Evolutionary conservation across 805 yeast species (phyloP), one percentile per base, ranked within the genome.

Genomic region (Barnettozyma botsteinii): DNA sequence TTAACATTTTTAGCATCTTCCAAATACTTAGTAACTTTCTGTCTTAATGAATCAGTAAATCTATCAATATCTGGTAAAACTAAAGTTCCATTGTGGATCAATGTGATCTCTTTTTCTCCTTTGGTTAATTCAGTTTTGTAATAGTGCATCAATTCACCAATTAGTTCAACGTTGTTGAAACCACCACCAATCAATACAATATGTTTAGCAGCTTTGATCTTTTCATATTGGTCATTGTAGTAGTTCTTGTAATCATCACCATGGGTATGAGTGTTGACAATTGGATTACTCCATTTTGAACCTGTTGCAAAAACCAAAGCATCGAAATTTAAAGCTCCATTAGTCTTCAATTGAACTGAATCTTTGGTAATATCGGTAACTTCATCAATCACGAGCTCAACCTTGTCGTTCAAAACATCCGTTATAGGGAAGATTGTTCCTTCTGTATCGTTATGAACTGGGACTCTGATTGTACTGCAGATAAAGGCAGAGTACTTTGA

Each of bases 101-200:
- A 10, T 0, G 53, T 47, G 18, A 52, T 34, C 20, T 34, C 41
- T 37, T 52, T 52, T 2, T 23, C 6, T 1, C 50, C 51, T 7
- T 14, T 20, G 18, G 25, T 29, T 21, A 53, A 5, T 25, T 50
- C 45, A 5, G 49, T 46, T 3, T 39, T 31, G 39, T 45, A 64
- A 4, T 40, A 35, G 38, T 47, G 40, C 5, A 55, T 47, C 7
- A 62, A 24, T 36, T 64, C 66, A 30, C 68, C 67, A 12, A 49
- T 55, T 3, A 62, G 25, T 41, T 63, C 67, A 17, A 43, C 44
- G 26, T 57, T 63, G 19, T 48, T 51, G 40, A 53, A 49, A 4
- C 66, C 67, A 19, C 62, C 66, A 29, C 67, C 67, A 15, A 61
- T 47, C 20, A 62, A 40, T 6, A 52, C 57, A 18, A 61, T 52